Conservation (phyloP, 768 basidiomycete genomes). For the Pleurotus pulmonarius region DNA sequence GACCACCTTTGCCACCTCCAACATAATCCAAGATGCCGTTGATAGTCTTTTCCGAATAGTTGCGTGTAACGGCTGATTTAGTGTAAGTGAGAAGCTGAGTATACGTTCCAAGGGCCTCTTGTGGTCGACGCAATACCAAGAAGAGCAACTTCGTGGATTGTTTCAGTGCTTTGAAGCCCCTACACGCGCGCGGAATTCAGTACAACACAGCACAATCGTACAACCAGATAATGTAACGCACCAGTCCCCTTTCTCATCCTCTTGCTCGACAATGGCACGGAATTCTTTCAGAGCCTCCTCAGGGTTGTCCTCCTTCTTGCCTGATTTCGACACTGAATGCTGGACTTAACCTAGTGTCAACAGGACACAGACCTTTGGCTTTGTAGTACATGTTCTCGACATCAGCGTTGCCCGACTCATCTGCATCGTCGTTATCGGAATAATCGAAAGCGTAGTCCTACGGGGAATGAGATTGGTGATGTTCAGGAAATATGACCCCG, state of each 20-base stretch:
- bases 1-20: conserved; percentile 80
- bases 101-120: conserved; percentile 85
- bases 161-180: conserved; percentile 99
- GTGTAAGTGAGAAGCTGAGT: conserved; percentile 87
- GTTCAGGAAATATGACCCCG: background rate
- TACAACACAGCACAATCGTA: conserved; percentile 1
- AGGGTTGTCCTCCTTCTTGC: conserved; percentile 91
- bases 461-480: background rate
- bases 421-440: conserved; percentile 83
- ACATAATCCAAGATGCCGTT: conserved; percentile 98
- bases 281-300: conserved; percentile 92
- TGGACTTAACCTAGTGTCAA: conserved; percentile 1
- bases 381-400: conserved; percentile 98
- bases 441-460: conserved; percentile 97
- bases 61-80: conserved; percentile 91
- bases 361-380: conserved; percentile 74
- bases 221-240: conserved; percentile 29
- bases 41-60: conserved; percentile 98
- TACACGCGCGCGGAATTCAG: conserved; percentile 24
- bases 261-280: conserved; percentile 81
- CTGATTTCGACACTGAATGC: conserved; percentile 35
- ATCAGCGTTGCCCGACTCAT: conserved; percentile 78
- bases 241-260: conserved; percentile 95
- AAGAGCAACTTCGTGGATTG: conserved; percentile 95
- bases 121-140: conserved; percentile 70